Percentiles rank a stretch among this genome's conserved stretches.
These are phyloP conservation scores for Apiospora hydei DNA, from an alignment of 2,329 filamentous ascomycete genomes.

Conservation along the genomic window DNA sequence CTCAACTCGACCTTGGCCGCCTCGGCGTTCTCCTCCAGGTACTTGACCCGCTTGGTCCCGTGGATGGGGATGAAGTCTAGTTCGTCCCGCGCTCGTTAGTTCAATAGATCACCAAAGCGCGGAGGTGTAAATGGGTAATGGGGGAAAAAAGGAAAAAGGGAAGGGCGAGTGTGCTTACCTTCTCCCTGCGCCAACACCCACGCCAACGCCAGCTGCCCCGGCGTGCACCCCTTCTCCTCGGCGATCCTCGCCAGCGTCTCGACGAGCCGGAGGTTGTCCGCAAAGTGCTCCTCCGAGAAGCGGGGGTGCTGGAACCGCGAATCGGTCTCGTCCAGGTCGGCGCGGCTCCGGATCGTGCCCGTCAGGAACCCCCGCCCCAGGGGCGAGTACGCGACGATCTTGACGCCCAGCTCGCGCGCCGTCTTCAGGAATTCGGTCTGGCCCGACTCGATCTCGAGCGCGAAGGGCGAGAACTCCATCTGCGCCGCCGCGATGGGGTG, in stretches of 20 bases:
- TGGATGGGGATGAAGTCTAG: slow-evolving; percentile 55
- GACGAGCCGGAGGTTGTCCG: slow-evolving; percentile 51
- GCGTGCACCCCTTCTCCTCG: slow-evolving; percentile 48
- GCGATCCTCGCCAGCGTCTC: slow-evolving; percentile 38
- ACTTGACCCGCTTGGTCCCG: slow-evolving; percentile 43
- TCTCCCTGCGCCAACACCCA: slow-evolving; percentile 60
- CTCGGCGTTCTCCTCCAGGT: slow-evolving; percentile 44
- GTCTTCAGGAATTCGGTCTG: slow-evolving; percentile 56
- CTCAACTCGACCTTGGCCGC: slow-evolving; percentile 43
- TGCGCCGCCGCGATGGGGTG: slow-evolving; percentile 57
- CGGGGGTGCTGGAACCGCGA: slow-evolving; percentile 48
- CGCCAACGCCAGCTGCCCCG: slow-evolving; percentile 60
- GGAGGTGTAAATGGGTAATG: neutral
- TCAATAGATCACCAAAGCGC: slow-evolving; percentile 42
- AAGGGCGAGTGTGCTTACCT: slow-evolving; percentile 32
- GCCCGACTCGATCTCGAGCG: slow-evolving; percentile 63
- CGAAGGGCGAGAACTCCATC: slow-evolving; percentile 60
- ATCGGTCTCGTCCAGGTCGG: slow-evolving; percentile 53
- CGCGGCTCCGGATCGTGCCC: slow-evolving; percentile 46
- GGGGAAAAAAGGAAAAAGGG: neutral
- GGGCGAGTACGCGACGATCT: slow-evolving; percentile 62
- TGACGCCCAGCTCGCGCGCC: slow-evolving; percentile 60
- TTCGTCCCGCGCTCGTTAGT: slow-evolving; percentile 69
- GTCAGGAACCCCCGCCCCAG: slow-evolving; percentile 28
- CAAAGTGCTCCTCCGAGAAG: slow-evolving; percentile 56